Evolutionary conservation across 2,329 filamentous ascomycete species (phyloP).

Genomic region (Colletotrichum theobromicola): DNA sequence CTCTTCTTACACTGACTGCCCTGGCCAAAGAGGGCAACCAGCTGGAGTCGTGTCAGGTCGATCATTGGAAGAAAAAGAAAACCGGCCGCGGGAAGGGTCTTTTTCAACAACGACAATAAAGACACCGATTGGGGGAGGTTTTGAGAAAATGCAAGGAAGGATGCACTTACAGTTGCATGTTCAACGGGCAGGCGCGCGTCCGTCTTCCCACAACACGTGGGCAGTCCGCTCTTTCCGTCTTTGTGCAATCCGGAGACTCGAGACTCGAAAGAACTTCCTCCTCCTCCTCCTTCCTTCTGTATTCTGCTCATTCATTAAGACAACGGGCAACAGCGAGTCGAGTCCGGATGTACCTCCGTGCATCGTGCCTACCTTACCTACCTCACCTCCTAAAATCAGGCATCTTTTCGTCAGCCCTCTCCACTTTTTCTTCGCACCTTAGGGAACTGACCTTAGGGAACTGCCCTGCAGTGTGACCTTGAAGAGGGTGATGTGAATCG

Average conservation of each 20-base stretch:
- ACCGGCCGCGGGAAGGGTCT: background rate
- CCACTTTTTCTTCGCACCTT: slow-evolving; percentile 6
- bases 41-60: slow-evolving; percentile 6
- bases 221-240: background rate
- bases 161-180: background rate
- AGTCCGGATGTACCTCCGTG: background rate
- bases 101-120: background rate
- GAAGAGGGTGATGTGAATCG: background rate
- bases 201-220: background rate
- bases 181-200: background rate
- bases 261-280: too few species aligned
- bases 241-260: background rate
- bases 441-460: background rate
- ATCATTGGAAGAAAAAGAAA: slow-evolving; percentile 12
- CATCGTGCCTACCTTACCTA: background rate
- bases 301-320: background rate
- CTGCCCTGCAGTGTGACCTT: background rate
- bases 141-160: background rate
- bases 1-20: background rate
- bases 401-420: slow-evolving; percentile 2
- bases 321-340: background rate
- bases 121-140: background rate
- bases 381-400: background rate
- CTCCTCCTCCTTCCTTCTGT: background rate
- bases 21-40: background rate